Percentiles rank a stretch among this genome's conserved stretches.
Conservation (phyloP, 768 basidiomycete genomes). For the Pisolithus tinctorius region DNA sequence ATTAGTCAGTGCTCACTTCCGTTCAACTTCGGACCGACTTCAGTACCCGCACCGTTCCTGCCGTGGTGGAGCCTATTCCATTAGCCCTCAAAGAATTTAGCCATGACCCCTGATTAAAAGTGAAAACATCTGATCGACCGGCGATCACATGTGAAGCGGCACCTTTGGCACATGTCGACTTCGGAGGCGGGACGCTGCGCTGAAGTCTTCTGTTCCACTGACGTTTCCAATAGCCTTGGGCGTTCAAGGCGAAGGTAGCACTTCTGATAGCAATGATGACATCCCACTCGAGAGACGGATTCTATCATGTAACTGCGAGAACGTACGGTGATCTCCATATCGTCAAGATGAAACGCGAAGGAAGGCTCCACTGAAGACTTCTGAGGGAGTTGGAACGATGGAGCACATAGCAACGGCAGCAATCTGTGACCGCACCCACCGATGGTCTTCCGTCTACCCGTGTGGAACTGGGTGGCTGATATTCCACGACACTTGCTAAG, state of each 20-base stretch:
- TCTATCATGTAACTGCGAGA: no score
- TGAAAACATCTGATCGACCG: conserved; percentile 30
- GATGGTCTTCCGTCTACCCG: neutral
- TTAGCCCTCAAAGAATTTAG: no score
- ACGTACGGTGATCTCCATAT: no score
- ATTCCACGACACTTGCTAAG: neutral
- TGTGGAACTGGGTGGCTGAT: neutral
- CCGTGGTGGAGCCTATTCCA: neutral
- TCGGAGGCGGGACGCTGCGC: conserved; percentile 9
- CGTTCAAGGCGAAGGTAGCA: neutral
- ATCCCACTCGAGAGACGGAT: no score
- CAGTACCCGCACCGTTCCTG: conserved; percentile 11
- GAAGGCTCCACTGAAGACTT: no score
- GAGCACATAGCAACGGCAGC: neutral
- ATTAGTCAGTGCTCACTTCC: no score
- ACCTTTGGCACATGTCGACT: conserved; percentile 32
- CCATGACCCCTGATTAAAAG: no score
- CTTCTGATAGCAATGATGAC: neutral
- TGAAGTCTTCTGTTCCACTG: neutral
- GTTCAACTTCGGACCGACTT: no score
- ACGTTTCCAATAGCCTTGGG: neutral
- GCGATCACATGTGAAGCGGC: conserved; percentile 36
- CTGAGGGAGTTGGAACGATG: no score
- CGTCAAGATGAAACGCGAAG: no score
- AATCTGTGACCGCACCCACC: neutral